A percentile compares a stretch with the other conserved stretches of the same genome.
These are phyloP conservation scores for Physcomitrium patens DNA, from an alignment of 225 moss, liverwort and hornwort genomes.

Conservation along the genomic window DNA sequence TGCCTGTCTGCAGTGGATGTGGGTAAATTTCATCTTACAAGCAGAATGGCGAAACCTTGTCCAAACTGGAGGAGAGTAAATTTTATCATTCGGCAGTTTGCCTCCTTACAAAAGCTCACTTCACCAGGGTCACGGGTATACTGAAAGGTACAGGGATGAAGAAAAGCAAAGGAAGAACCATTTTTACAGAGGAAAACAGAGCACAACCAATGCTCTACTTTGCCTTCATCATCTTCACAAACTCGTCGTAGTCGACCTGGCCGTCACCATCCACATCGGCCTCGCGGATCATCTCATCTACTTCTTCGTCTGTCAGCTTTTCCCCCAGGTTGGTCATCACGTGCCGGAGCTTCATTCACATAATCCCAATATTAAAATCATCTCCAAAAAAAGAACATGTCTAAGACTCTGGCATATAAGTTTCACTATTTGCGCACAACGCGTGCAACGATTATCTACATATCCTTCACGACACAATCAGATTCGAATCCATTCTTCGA, in stretches of 20 bases:
- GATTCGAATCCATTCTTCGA: background rate
- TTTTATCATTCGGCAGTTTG: slow-evolving; percentile 37
- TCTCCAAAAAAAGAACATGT: slow-evolving; percentile 48
- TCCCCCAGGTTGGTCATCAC: slow-evolving; percentile 92
- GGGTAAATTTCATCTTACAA: background rate
- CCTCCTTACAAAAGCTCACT: slow-evolving; percentile 13
- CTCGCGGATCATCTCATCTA: slow-evolving; percentile 94
- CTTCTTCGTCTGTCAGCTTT: slow-evolving; percentile 91
- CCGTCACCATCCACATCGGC: slow-evolving; percentile 93
- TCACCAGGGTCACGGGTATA: slow-evolving; percentile 22
- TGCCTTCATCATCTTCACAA: slow-evolving; percentile 98
- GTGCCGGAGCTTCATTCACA: slow-evolving; percentile 64
- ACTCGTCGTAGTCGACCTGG: slow-evolving; percentile 95
- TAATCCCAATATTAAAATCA: slow-evolving; percentile 27
- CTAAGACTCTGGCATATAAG: background rate
- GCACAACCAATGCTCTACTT: slow-evolving; percentile 48
- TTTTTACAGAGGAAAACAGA: slow-evolving; percentile 16
- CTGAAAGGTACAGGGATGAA: slow-evolving; percentile 20
- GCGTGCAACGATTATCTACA: slow-evolving; percentile 22
- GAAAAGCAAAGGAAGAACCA: background rate
- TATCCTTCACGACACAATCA: background rate
- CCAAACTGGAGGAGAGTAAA: background rate
- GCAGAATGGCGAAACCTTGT: background rate
- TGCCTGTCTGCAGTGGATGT: background rate
- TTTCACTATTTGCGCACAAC: slow-evolving; percentile 40